Conservation (phyloP, 2,329 filamentous ascomycete genomes). For the Epichloe festucae region DNA sequence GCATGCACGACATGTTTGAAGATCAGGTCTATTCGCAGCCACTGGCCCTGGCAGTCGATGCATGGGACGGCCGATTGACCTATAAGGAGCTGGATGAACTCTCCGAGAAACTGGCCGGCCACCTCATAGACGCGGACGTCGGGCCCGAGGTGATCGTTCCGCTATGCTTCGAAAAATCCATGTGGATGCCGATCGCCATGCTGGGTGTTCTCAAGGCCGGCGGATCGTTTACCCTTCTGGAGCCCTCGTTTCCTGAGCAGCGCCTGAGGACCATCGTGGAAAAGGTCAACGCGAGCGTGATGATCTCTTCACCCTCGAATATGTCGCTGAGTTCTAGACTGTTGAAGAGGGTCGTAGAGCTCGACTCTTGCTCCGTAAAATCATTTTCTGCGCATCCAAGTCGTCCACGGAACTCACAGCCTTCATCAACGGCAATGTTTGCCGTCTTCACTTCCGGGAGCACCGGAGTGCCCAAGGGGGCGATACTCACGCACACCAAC, state of each 20-base stretch:
- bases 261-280: no score
- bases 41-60: no score
- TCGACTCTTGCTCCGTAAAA: conserved; percentile 8
- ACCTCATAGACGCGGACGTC: conserved; percentile 1
- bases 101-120: conserved; percentile 10
- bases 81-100: conserved; percentile 13
- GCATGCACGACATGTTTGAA: background rate
- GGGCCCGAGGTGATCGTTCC: background rate
- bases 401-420: no score
- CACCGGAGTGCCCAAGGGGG: no score
- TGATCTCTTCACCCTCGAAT: background rate
- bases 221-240: background rate
- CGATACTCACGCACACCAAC: no score
- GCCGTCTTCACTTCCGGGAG: no score
- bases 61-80: conserved; percentile 27
- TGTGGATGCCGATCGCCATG: conserved; percentile 4
- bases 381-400: no score
- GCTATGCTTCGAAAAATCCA: conserved; percentile 6
- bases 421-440: no score
- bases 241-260: no score
- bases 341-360: conserved; percentile 1
- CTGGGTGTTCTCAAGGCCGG: conserved; percentile 3
- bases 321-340: conserved; percentile 7
- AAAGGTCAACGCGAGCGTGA: no score
- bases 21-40: no score